Percentiles rank a stretch among this genome's conserved stretches.
Evolutionary conservation across 2,329 filamentous ascomycete species (phyloP).

Genomic region (Exophiala xenobiotica): DNA sequence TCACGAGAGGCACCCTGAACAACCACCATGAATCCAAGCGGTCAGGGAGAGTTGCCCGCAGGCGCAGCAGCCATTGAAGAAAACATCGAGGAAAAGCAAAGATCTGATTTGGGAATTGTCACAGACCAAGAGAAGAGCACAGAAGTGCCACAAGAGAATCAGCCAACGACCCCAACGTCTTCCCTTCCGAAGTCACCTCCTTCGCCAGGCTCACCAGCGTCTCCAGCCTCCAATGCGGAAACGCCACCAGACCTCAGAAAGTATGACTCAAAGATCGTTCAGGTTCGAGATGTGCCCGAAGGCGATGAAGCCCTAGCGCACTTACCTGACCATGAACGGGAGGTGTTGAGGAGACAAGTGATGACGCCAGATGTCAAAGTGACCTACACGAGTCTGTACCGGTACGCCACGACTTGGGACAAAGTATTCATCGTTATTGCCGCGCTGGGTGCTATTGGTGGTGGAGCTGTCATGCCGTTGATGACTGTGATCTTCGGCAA

Average conservation of each 20-base stretch:
- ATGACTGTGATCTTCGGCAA: slow-evolving; percentile 80
- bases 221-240: slow-evolving; percentile 21
- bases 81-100: slow-evolving; percentile 28
- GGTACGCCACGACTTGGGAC: slow-evolving; percentile 68
- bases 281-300: slow-evolving; percentile 37
- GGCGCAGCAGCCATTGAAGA: slow-evolving; percentile 24
- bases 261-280: slow-evolving; percentile 31
- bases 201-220: slow-evolving; percentile 8
- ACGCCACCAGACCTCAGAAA: slow-evolving; percentile 25
- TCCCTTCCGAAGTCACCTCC: slow-evolving; percentile 10
- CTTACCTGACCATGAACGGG: slow-evolving; percentile 64
- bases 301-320: slow-evolving; percentile 58
- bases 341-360: slow-evolving; percentile 68
- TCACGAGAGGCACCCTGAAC: background rate
- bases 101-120: slow-evolving; percentile 21
- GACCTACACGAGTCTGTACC: slow-evolving; percentile 64
- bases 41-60: slow-evolving; percentile 23
- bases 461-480: slow-evolving; percentile 71
- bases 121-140: slow-evolving; percentile 25
- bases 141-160: slow-evolving; percentile 12
- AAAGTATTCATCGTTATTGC: slow-evolving; percentile 63
- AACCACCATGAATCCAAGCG: slow-evolving; percentile 27
- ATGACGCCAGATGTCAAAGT: slow-evolving; percentile 63
- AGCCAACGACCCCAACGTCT: slow-evolving; percentile 15
- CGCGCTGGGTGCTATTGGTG: slow-evolving; percentile 64